Percentiles rank a stretch among this genome's conserved stretches.
Evolutionary conservation across 495 filamentous ascomycete genomes (phyloP).

Genomic region (Annulohypoxylon bovei): DNA sequence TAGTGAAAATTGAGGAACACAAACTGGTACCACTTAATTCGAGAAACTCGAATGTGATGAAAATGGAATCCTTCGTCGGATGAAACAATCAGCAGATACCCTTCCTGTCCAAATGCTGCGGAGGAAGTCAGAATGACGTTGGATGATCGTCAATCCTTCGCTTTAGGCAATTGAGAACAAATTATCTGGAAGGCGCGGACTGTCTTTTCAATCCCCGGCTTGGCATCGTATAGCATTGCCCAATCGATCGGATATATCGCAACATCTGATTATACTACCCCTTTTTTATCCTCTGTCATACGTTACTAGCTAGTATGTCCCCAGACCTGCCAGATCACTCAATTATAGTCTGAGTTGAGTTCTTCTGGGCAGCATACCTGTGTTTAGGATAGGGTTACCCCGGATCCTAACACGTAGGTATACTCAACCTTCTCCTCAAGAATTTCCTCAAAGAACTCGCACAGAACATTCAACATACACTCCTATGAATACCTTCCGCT

Average conservation of each 20-base stretch:
- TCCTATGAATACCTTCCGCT: slow-evolving; percentile 68
- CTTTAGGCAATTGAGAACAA: slow-evolving; percentile 32
- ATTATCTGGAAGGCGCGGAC: neutral
- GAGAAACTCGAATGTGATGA: neutral
- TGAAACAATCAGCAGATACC: neutral
- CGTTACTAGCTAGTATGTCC: neutral
- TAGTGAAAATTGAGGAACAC: neutral
- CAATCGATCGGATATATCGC: neutral
- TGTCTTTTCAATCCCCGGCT: neutral
- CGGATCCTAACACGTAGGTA: too few species aligned
- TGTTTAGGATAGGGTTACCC: too few species aligned
- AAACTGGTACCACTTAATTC: neutral
- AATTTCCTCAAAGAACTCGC: neutral
- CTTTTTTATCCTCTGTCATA: neutral
- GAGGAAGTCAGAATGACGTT: slow-evolving; percentile 20
- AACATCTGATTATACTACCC: neutral
- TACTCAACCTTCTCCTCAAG: neutral
- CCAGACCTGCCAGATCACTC: neutral
- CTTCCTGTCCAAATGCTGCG: neutral
- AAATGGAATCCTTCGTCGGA: slow-evolving; percentile 2
- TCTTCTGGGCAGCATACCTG: neutral
- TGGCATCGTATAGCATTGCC: slow-evolving; percentile 7
- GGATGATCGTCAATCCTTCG: slow-evolving; percentile 6
- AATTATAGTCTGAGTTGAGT: neutral
- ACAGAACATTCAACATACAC: slow-evolving; percentile 59